Base-by-base conservation (phyloP, 805 yeast genomes). In the Pichia exigua region DNA sequence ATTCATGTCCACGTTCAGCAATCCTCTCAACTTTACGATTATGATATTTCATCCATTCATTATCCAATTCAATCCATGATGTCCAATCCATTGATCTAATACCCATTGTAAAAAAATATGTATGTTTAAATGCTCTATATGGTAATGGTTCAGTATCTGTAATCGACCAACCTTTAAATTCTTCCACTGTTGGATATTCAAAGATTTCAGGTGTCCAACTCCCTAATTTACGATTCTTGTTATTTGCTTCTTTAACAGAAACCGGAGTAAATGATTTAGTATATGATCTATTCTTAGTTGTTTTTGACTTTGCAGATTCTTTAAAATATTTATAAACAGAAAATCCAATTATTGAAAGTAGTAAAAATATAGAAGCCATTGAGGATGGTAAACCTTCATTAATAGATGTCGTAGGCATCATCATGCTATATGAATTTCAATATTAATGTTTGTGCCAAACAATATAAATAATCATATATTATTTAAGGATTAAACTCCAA, bases 101-200 rank as follows among this genome's bases (percentile, higher is more conserved):
- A 8, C 88, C 89, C 89, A 83, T 83, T 24, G 83, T 83, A 46
- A 83, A 74, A 57, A 69, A 75, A 61, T 83, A 83, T 53, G 77
- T 79, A 64, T 80, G 83, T 61, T 75, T 81, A 67, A 83, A 83
- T 0, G 88, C 86, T 46, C 87, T 69, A 59, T 81, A 81, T n/a
- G 85, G 82, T 39, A 78, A 60, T 1, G 86, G 85, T 50, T 65
- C 67, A 4, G 85, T 81, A 3, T 66, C 67, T 13, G 65, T 64
- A 46, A 76, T 63, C 50, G 75, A 73, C 84, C 84, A 81, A 57
- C 71, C 61, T 22, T 69, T 65, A 55, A 60, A 79, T 11, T 76
- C 72, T 27, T 64, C 60, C 8, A 85, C 85, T 1, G 54, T 60
- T 0, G 87, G 86, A 12, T 77, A 68, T 28, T 62, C 59, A 60